phyloP scores from a whole-genome alignment of 768 basidiomycete species.

The Amanita fuliginea region DNA sequence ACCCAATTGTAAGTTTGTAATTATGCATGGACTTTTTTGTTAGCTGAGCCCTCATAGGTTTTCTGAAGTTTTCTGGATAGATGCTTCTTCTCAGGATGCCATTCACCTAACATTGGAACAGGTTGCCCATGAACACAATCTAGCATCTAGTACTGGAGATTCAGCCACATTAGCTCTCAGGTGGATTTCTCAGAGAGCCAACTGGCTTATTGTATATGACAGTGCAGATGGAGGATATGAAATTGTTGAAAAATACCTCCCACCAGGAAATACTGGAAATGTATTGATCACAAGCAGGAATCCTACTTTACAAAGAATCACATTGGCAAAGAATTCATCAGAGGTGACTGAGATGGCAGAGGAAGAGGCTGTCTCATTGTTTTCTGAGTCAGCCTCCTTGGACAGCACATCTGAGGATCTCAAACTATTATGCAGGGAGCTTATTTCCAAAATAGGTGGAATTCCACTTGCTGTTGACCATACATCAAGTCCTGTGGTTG shows the following conservation, averaged over 20 bases:
- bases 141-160: neutral
- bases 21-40: neutral
- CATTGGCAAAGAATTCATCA: too few species aligned
- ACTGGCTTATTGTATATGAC: constrained; percentile 8
- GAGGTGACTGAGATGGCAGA: too few species aligned
- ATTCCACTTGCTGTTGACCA: constrained; percentile 7
- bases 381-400: neutral
- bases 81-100: constrained; percentile 11
- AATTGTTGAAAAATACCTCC: too few species aligned
- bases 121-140: constrained; percentile 6
- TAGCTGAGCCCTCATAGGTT: constrained; percentile 6
- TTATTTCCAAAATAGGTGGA: neutral
- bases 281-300: too few species aligned
- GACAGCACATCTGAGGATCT: neutral
- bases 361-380: too few species aligned
- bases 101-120: neutral
- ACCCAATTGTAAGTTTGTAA: neutral
- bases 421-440: neutral
- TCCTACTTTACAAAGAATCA: too few species aligned
- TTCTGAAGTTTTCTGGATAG: constrained; percentile 14
- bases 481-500: neutral
- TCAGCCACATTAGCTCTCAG: constrained; percentile 1
- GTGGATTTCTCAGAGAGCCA: constrained; percentile 7
- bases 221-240: neutral
- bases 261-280: neutral